These are phyloP conservation scores for Corylus avellana DNA, from an alignment of 306 rosid species.

Conservation along the genomic window DNA sequence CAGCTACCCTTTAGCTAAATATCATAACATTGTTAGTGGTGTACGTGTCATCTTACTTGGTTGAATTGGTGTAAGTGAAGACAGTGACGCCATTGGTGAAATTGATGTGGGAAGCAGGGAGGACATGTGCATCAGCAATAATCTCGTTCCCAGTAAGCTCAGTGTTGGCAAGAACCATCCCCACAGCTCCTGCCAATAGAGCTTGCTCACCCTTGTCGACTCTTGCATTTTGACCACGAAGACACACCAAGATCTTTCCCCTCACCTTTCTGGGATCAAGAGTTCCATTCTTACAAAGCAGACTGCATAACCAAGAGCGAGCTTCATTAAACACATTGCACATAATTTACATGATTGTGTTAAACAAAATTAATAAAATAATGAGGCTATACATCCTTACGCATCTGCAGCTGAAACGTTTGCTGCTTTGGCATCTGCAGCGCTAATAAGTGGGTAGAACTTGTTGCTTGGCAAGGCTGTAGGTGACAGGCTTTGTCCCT, in stretches of 20 bases:
- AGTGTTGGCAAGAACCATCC: constrained; percentile 84
- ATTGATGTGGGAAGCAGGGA: constrained; percentile 80
- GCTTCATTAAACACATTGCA: not conserved
- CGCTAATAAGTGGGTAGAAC: constrained; percentile 53
- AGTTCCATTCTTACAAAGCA: constrained; percentile 73
- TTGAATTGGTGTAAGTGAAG: constrained; percentile 56
- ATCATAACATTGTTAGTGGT: not conserved
- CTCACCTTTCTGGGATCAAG: constrained; percentile 75
- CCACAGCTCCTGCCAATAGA: constrained; percentile 73
- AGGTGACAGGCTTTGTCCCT: constrained; percentile 83
- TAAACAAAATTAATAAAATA: not conserved
- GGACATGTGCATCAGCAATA: constrained; percentile 86
- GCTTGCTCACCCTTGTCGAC: constrained; percentile 90
- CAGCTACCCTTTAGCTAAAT: not conserved
- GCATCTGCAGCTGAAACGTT: constrained; percentile 58
- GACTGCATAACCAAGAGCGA: constrained; percentile 39
- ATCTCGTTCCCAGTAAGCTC: constrained; percentile 61
- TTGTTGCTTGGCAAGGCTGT: constrained; percentile 38
- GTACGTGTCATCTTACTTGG: constrained; percentile 54
- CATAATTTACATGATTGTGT: not conserved
- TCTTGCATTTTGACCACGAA: constrained; percentile 80
- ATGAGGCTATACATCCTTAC: constrained; percentile 42
- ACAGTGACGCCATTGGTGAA: constrained; percentile 48
- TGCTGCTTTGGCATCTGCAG: constrained; percentile 60
- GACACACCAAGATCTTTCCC: constrained; percentile 82